phyloP scores from a whole-genome alignment of 148 eudicot species.

The Heliosperma pusillum region DNA sequence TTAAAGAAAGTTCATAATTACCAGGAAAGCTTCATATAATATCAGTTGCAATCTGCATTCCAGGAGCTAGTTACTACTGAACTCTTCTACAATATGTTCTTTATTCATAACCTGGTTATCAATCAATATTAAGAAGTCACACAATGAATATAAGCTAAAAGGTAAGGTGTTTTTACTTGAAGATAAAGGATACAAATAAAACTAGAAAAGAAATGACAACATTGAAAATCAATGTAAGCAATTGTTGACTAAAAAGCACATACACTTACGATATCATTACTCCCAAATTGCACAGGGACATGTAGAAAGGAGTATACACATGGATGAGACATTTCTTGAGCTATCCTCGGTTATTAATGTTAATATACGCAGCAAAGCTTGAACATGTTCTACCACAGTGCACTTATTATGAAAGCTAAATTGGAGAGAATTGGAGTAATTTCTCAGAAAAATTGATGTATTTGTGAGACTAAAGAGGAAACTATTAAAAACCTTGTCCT shows the following conservation, averaged over 20 bases:
- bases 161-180: not conserved
- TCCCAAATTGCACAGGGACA: slow-evolving; percentile 97
- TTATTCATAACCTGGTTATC: slow-evolving; percentile 80
- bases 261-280: slow-evolving; percentile 74
- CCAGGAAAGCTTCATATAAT: slow-evolving; percentile 99
- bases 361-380: not conserved
- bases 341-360: not conserved
- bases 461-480: slow-evolving; percentile 3
- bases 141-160: not conserved
- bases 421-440: too few relatives aligned
- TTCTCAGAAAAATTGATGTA: too few relatives aligned
- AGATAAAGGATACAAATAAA: not conserved
- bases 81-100: slow-evolving; percentile 82
- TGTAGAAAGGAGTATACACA: too few relatives aligned
- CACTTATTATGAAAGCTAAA: too few relatives aligned
- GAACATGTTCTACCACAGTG: too few relatives aligned
- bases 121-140: slow-evolving; percentile 2
- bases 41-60: too few relatives aligned
- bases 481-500: too few relatives aligned
- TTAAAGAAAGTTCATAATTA: slow-evolving; percentile 24
- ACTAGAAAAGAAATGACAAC: not conserved
- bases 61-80: slow-evolving; percentile 82
- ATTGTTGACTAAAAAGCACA: slow-evolving; percentile 22
- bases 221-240: not conserved
- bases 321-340: slow-evolving; percentile 73